Base-by-base conservation (phyloP, 1,284 basidiomycete species). In the Rhodotorula glutinis region DNA sequence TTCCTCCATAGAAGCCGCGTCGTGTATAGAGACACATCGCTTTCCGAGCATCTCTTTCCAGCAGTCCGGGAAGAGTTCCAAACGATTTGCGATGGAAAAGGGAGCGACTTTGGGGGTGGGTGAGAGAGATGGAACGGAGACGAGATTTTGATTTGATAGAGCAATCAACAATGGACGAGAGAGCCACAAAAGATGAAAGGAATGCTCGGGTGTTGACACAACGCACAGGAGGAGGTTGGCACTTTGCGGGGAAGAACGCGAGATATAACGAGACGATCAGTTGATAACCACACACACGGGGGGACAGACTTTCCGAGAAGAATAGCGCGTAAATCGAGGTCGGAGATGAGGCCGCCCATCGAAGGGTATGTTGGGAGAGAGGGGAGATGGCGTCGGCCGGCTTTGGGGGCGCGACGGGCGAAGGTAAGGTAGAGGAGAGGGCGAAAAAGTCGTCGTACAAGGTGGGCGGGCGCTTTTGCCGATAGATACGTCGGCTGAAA, bases 131-230 rank as follows among this genome's bases (percentile, higher is more conserved):
- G 40, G 33, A 47, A 17, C 21, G 23, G 46, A 33, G 33, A 43
- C 17, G 49, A 11, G 11, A 38, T 43, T 41, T 60, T 53, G 49
- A 51, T 52, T 51, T 53, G 25, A 55, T 33, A 55, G 59, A 57
- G 49, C 46, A 47, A 53, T 38, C 43, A 57, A 51, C 38, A 44
- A 30, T 25, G 33, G 17, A 33, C 21, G 51, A 29, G 29, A 27
- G 41, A 53, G 40, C 41, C 27, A 16, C 44, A 23, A 46, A 52
- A 21, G 43, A 44, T 16, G 43, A 44, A 44, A 44, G 41, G 38
- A 14, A 40, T 59, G 47, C 49, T 59, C 49, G 47, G 49, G 49
- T 51, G 49, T 55, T 55, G 43, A 38, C 43, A 54, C 46, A 55
- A 55, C 60, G 23, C 43, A 46, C 43, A 56, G 43, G 53, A 27